Evolutionary conservation across 2,329 filamentous ascomycete species (phyloP), one percentile per base, ranked within the genome.

Genomic region (Biscogniauxia marginata): DNA sequence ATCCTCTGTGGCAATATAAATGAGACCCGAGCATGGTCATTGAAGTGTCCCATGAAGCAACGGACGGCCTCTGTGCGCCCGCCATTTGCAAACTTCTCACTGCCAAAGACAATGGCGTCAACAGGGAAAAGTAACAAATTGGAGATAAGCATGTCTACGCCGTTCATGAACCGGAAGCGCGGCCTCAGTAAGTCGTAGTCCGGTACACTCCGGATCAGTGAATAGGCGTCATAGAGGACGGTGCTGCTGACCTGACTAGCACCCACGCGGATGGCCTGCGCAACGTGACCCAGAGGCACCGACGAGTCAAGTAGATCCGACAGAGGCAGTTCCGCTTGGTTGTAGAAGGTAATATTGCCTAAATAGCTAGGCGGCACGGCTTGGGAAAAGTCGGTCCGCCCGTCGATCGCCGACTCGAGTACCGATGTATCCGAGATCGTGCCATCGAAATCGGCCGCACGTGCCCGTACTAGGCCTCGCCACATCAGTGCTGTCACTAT

Each of bases 401-500:
- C 60, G 25, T 64, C 60, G 19, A 48, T 9, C 7, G 49, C 30
- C 13, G 56, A 5, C n/a, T 51, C 13, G n/a, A 63, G 52, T 7
- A 21, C 21, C 2, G 49, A 21, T 11, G 49, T 21, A 5, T 22
- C 44, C 6, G 46, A 21, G 8, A 23, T 21, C 46, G 7, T 9
- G 13, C 21, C 23, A 13, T 20, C 19, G 13, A 11, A 22, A 16
- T 53, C 56, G 13, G 50, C 50, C 13, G 16, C 22, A 11, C 55
- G 39, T 3, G 54, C 60, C 22, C 46, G 44, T 16, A 64, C 6
- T 6, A 60, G n/a, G 22, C 52, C 20, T 8, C 58, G 50, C 62
- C 62, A 64, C 25, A 63, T 52, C 46, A 64, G 53, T 1, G 60
- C 62, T 6, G 22, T 30, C 2, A 63, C 16, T 16, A 49, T 51